Conservation (phyloP, 257 asterid genomes). For the Linderniella brevidens region DNA sequence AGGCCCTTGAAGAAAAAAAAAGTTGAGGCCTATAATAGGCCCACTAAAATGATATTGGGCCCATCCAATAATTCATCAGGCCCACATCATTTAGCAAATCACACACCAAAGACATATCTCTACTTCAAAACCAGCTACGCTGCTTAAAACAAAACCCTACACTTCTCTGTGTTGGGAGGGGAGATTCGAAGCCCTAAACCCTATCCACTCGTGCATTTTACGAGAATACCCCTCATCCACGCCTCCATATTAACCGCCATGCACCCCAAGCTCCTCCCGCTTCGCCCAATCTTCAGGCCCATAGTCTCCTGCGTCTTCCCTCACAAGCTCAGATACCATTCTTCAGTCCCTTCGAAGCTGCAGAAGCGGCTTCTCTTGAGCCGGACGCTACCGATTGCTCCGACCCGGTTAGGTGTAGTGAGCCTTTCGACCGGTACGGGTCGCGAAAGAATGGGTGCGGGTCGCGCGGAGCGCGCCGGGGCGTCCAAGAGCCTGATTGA, state of each 20-base stretch:
- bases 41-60: too few relatives aligned
- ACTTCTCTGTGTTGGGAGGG: background rate
- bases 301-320: slow-evolving; percentile 44
- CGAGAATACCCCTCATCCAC: background rate
- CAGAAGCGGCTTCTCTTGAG: slow-evolving; percentile 15
- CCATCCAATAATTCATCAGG: too few relatives aligned
- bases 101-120: too few relatives aligned
- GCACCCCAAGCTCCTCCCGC: slow-evolving; percentile 38
- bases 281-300: slow-evolving; percentile 32
- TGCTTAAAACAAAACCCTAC: slow-evolving; percentile 14
- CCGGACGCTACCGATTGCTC: slow-evolving; percentile 6
- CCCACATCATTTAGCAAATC: too few relatives aligned
- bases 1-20: too few relatives aligned
- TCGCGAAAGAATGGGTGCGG: slow-evolving; percentile 21
- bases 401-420: slow-evolving; percentile 13
- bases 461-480: slow-evolving; percentile 17
- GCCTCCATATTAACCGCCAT: slow-evolving; percentile 11
- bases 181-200: slow-evolving; percentile 28
- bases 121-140: too few relatives aligned
- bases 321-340: slow-evolving; percentile 29
- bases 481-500: slow-evolving; percentile 67
- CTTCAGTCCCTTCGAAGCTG: slow-evolving; percentile 18
- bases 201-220: slow-evolving; percentile 10
- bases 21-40: too few relatives aligned
- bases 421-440: slow-evolving; percentile 25